These are phyloP conservation scores for Darksidea phi DNA, from an alignment of 495 filamentous ascomycete genomes.

Conservation along the genomic window DNA sequence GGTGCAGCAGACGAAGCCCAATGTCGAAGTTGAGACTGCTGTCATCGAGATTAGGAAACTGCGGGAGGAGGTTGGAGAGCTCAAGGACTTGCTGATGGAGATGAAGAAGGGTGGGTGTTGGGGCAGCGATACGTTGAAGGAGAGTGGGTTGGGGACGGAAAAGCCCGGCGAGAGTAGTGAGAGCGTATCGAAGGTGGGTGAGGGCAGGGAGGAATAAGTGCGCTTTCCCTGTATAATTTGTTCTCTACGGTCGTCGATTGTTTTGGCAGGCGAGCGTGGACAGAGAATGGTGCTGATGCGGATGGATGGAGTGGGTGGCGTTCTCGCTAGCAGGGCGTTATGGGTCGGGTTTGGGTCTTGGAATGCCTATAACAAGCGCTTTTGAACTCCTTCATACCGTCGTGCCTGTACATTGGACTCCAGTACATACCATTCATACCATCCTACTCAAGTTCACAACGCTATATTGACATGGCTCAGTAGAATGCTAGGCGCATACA, in stretches of 20 bases:
- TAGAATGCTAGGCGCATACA: no score
- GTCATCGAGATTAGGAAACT: slow-evolving; percentile 67
- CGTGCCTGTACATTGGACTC: no score
- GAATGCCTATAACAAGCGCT: neutral
- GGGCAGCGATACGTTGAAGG: slow-evolving; percentile 25
- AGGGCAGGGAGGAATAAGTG: no score
- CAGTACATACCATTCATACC: no score
- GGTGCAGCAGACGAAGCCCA: slow-evolving; percentile 69
- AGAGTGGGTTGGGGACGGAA: slow-evolving; percentile 14
- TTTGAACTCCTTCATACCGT: no score
- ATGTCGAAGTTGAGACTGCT: slow-evolving; percentile 71
- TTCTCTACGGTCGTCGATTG: neutral
- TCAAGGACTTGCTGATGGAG: slow-evolving; percentile 61
- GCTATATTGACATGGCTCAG: no score
- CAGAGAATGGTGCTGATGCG: neutral
- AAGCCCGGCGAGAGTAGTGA: slow-evolving; percentile 21
- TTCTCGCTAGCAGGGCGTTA: neutral
- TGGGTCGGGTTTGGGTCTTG: neutral
- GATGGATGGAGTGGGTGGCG: neutral
- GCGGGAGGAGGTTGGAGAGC: slow-evolving; percentile 62
- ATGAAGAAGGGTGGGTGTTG: slow-evolving; percentile 38
- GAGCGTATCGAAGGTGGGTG: no score
- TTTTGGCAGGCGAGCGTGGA: neutral
- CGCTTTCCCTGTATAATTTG: neutral
- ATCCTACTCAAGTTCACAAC: no score